Evolutionary conservation across 2,329 filamentous ascomycete genomes (phyloP), one percentile per base, ranked within the genome.

Genomic region (Colletotrichum musae): DNA sequence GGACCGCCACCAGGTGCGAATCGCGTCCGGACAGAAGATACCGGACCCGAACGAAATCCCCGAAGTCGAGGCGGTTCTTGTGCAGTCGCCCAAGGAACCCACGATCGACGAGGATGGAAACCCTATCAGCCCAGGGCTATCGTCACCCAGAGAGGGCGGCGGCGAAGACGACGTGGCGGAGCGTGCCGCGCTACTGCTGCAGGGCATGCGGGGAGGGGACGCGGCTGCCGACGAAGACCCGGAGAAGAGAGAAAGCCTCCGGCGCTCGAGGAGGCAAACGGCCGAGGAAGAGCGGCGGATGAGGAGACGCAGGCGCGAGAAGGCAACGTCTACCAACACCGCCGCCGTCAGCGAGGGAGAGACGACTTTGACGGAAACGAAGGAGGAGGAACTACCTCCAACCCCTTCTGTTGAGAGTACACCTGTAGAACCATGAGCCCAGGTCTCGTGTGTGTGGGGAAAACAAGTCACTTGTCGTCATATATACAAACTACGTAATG

Each of bases 1-100:
- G 87, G 95, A 97, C 77, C 88, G 91, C 32, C 94, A 98, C 77
- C 93, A 97, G 81, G 93, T 96, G 39, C 93, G 95, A 70, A 89
- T 98, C 60, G 94, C 95, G 16, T 95, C 92, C 18, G 95, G 95
- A 9, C 94, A 97, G 76, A 89, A 95, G 76, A 92, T 97, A n/a
- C 93, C 93, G 2, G 94, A 97, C 68, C 74, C 86, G 61, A 84
- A 87, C 74, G 91, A 92, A 75, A 87, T 87, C 15, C 85, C 89
- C 59, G 89, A 90, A 64, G 81, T 84, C 32, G 88, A 88, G 62
- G 79, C 75, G 2, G 79, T 75, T 2, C 75, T 78, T 73, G 81
- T 73, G 71, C 74, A 77, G 74, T 79, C 69, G 75, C 76, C 63
- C 77, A 75, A 70, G 72, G 80, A 76, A 74, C 75, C 66, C 77